Base-by-base conservation (phyloP, 1,139 yeast genomes). In the Chernovozyma aurita region DNA sequence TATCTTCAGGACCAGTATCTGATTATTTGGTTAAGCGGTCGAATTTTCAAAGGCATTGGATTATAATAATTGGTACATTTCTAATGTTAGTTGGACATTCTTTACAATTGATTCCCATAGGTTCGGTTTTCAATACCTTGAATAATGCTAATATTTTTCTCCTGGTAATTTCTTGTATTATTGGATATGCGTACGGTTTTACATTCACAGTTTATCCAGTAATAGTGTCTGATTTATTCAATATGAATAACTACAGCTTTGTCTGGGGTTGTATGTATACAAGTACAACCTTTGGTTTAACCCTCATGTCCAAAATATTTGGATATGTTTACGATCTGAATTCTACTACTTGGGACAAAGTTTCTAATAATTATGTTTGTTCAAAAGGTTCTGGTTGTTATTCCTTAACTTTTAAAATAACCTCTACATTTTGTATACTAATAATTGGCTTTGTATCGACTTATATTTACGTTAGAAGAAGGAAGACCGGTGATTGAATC, bases 201-300 rank as follows among this genome's bases (percentile, higher is more conserved):
- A 67, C 82, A 36, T 86, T 83, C 55, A 92, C 95, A 1, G 73
- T 87, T 5, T 84, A 78, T 54, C 95, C 95, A 0, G 83, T 92
- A 1, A 76, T 85, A 18, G 67, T 85, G 21, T 80, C 92, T 1
- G 95, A 87, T 47, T 64, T 78, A 12, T 86, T 85, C 61, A 90
- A 90, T 18, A 73, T 86, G 50, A 67, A 65, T 14, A 73, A 79
- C 28, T 85, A 85, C 54, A 80, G 88, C 36, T 82, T 87, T 28
- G 73, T 85, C 29, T 87, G 95, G 95, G 94, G 95, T 0, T 52
- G 80, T 21, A 62, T 81, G 46, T 78, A 82, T 20, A 76, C 84
- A 1, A 79, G 83, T 34, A 55, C 73, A 37, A 59, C 75, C 49
- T 47, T 60, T 35, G 68, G 68, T 0, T 51, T 62, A 30, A 47